Conservation (phyloP, 768 basidiomycete species). For the Floccularia luteovirens region DNA sequence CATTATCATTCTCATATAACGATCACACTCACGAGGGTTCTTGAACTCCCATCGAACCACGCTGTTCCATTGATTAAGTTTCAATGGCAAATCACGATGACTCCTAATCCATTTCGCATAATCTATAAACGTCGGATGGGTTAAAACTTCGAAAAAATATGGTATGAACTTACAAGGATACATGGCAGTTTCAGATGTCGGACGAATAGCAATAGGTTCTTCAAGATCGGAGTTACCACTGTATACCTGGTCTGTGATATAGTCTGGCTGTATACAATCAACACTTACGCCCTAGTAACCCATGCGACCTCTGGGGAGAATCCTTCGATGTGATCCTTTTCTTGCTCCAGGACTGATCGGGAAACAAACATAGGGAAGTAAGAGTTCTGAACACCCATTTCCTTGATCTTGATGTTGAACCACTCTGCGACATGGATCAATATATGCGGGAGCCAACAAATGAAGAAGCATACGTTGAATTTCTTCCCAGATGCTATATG, state of each 20-base stretch:
- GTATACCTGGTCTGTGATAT: slow-evolving; percentile 32
- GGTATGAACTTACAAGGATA: slow-evolving; percentile 73
- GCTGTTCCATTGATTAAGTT: slow-evolving; percentile 98
- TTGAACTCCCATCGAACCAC: slow-evolving; percentile 99
- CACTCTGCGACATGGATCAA: slow-evolving; percentile 48
- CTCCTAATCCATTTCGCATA: slow-evolving; percentile 99
- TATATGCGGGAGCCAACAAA: slow-evolving; percentile 1
- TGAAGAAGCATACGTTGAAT: slow-evolving; percentile 64
- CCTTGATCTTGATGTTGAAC: slow-evolving; percentile 92
- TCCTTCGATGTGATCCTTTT: slow-evolving; percentile 98
- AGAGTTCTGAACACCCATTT: slow-evolving; percentile 91
- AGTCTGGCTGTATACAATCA: background rate
- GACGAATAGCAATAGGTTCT: slow-evolving; percentile 96
- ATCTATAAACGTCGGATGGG: slow-evolving; percentile 37
- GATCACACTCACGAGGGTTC: slow-evolving; percentile 80
- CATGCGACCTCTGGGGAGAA: slow-evolving; percentile 99
- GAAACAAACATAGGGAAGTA: slow-evolving; percentile 99
- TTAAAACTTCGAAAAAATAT: too few relatives aligned
- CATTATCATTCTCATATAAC: background rate
- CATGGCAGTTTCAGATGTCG: slow-evolving; percentile 98
- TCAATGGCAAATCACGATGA: slow-evolving; percentile 93
- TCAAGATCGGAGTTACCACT: slow-evolving; percentile 84
- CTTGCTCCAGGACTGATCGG: slow-evolving; percentile 83
- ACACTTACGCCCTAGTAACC: slow-evolving; percentile 89
- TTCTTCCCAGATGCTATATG: slow-evolving; percentile 93